A percentile compares a stretch with the other conserved stretches of the same genome.
Evolutionary conservation across 2,329 filamentous ascomycete species (phyloP).

Genomic region (Colletotrichum sp.): DNA sequence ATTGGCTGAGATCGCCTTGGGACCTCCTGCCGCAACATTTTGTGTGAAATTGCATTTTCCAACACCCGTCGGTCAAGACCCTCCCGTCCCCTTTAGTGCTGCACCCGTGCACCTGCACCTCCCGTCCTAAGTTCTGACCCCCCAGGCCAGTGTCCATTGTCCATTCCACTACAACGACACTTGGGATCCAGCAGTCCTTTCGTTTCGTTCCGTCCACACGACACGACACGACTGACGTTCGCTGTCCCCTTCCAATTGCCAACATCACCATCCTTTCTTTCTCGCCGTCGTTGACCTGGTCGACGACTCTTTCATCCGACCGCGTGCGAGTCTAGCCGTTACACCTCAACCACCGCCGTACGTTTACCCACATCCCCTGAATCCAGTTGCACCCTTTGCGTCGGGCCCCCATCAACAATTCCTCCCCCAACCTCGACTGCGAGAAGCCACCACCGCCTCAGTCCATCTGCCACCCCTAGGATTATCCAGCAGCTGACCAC

Average conservation of each 20-base stretch:
- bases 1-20: conserved; percentile 24
- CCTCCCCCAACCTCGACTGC: conserved; percentile 7
- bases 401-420: neutral
- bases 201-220: conserved; percentile 13
- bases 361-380: conserved; percentile 5
- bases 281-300: conserved; percentile 6
- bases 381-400: neutral
- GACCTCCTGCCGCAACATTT: conserved; percentile 36
- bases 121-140: neutral
- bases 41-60: conserved; percentile 43
- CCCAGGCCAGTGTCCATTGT: neutral
- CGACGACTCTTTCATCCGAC: conserved; percentile 2
- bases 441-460: conserved; percentile 3
- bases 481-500: conserved; percentile 30
- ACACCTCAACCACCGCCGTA: conserved; percentile 14
- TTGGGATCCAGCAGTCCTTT: conserved; percentile 19
- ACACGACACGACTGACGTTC: conserved; percentile 10
- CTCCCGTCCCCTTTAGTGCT: conserved; percentile 23
- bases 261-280: neutral
- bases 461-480: neutral
- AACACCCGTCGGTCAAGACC: conserved; percentile 24
- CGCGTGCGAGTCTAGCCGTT: conserved; percentile 1
- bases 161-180: conserved; percentile 20
- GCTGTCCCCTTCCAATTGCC: conserved; percentile 9
- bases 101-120: conserved; percentile 13